These are phyloP conservation scores for Russula dissimulans DNA, from an alignment of 768 basidiomycete genomes.

Conservation along the genomic window DNA sequence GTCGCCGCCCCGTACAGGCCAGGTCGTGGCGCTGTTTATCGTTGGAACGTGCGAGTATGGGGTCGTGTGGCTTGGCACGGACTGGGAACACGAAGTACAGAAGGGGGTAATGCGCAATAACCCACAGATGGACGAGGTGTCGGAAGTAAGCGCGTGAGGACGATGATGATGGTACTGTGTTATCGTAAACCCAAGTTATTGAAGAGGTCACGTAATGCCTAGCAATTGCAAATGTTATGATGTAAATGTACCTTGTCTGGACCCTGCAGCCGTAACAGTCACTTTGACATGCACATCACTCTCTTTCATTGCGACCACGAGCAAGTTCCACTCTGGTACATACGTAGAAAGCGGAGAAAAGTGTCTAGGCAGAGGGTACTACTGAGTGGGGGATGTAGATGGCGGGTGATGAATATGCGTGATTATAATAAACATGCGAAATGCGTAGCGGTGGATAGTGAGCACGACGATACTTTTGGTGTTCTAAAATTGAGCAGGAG, in stretches of 20 bases:
- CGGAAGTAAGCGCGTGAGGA: background rate
- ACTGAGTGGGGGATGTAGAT: constrained; percentile 19
- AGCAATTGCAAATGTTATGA: background rate
- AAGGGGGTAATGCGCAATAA: constrained; percentile 32
- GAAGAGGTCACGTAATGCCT: background rate
- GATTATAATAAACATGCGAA: constrained; percentile 15
- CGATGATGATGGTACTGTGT: too few species aligned
- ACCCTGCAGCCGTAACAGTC: background rate
- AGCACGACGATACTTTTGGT: constrained; percentile 14
- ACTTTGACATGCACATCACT: background rate
- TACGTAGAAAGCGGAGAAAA: background rate
- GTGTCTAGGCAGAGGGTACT: background rate
- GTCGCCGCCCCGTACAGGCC: constrained; percentile 34
- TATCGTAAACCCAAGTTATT: background rate
- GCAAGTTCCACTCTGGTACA: background rate
- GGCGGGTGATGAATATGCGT: constrained; percentile 7
- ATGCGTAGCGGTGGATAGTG: constrained; percentile 12
- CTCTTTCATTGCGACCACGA: constrained; percentile 4
- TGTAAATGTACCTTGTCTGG: too few species aligned
- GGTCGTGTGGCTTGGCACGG: constrained; percentile 46
- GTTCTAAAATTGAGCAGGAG: constrained; percentile 17
- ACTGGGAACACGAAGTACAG: constrained; percentile 39
- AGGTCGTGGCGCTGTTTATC: constrained; percentile 61
- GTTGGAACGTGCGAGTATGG: constrained; percentile 62
- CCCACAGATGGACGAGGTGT: constrained; percentile 3